Evolutionary conservation across 2,329 filamentous ascomycete genomes (phyloP), one percentile per base, ranked within the genome.

Genomic region (Verticillium klebahnii): DNA sequence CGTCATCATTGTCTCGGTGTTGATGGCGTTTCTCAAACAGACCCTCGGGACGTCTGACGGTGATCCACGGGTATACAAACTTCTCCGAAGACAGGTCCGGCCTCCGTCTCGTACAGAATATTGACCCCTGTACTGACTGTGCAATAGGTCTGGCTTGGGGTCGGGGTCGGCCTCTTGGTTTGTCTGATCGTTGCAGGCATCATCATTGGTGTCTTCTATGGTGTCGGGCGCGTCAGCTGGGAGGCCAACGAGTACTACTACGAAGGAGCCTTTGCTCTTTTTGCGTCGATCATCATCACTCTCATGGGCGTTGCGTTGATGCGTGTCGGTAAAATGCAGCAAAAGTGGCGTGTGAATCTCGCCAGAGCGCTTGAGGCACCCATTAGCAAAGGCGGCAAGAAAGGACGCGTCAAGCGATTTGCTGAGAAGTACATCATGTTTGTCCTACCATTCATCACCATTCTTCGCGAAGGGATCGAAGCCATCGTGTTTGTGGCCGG

Each of bases 291-390:
- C 67, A 92, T 96, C 76, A 95, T 96, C 75, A 90, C 90, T 39
- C 68, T 92, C 64, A 89, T 96, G 79, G 92, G 92, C 32, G 89
- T 87, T 36, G 91, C 90, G 5, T 84, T 96, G 34, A 85, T 96
- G 8, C 88, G 92, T 31, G 84, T 96, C 61, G 89, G 87, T 64
- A 95, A 94, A 75, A 84, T 95, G 74, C 90, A 93, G 73, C 88
- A 90, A 64, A 95, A 95, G 76, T 96, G 92, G 93, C 85, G 87
- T n/a, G 78, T 89, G 69, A 95, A 95, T 84, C 85, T 96, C 29
- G 85, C 88, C 19, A 85, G 85, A 68, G 86, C 90, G 2, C 76
- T 95, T 34, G 86, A 90, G 67, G 72, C 70, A 1, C 78, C 81
- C 12, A 65, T 80, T 62, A 73, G 72, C 50, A 78, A 82, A 17